A percentile compares a stretch with the other conserved stretches of the same genome.
Conservation (phyloP, 176 grass and related monocot genomes). For the bread wheat (Triticum aestivum) region DNA sequence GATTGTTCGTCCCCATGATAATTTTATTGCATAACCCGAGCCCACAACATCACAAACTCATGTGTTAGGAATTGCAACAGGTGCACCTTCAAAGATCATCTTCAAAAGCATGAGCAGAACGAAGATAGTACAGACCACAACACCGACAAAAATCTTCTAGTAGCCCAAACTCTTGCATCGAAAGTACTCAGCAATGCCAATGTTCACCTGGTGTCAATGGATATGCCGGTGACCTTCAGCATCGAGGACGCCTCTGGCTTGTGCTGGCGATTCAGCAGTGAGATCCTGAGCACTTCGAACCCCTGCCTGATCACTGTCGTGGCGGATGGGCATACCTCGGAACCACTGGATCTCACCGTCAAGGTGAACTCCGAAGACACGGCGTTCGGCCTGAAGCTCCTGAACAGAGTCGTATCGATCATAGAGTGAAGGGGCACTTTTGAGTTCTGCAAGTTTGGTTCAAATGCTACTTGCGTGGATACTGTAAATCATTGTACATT, state of each 20-base stretch:
- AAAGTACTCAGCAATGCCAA: conserved; percentile 77
- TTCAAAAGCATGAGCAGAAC: conserved; percentile 46
- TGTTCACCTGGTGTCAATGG: conserved; percentile 74
- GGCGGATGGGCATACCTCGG: conserved; percentile 48
- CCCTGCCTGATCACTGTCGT: conserved; percentile 62
- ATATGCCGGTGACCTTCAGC: conserved; percentile 78
- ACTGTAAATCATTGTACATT: conserved; percentile 34
- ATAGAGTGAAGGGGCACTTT: conserved; percentile 46
- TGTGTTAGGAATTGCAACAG: conserved; percentile 38
- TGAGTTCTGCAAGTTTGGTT: background rate
- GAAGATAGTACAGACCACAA: conserved; percentile 33
- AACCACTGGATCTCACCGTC: conserved; percentile 52
- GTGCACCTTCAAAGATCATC: conserved; percentile 79
- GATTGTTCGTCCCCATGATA: background rate
- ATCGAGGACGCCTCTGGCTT: conserved; percentile 65
- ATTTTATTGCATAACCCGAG: background rate
- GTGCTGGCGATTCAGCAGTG: conserved; percentile 76
- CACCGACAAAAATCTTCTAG: conserved; percentile 58
- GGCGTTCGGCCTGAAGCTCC: conserved; percentile 66
- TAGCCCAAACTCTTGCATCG: conserved; percentile 57
- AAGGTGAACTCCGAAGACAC: conserved; percentile 94
- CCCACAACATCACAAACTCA: background rate
- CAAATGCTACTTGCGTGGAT: background rate
- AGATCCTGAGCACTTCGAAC: conserved; percentile 53
- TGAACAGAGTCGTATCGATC: conserved; percentile 62